Evolutionary conservation across 345 rosid genomes (phyloP), one percentile per base, ranked within the genome.

Genomic region (Orychophragmus violaceus): DNA sequence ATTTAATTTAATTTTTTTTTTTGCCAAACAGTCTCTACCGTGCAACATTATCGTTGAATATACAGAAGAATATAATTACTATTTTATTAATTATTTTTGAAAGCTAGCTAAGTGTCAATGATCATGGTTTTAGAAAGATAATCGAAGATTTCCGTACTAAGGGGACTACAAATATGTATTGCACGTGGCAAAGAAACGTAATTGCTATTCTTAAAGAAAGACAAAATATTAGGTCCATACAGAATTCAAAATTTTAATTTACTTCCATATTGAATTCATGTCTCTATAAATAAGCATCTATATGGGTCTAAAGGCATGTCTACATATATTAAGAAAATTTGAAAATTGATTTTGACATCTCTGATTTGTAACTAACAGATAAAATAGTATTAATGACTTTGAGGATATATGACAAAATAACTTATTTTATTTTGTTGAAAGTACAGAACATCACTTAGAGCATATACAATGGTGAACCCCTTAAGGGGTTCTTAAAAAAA

Each of bases 71-170:
- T 49, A 17, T 29, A 16, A 24, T 37, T 1, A 59, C 1, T 53
- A 41, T 52, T 42, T 23, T 46, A 21, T 60, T 39, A 29, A 4
- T 11, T 24, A n/a, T 63, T 63, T n/a, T 58, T 57, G 59, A 72
- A 64, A 48, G 66, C 48, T 72, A 64, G 66, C 60, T 49, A 64
- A 64, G 53, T 64, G 28, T 64, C 66, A 29, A 64, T 64, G 45
- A 58, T 56, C 64, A n/a, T 5, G 3, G 5, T 55, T 71, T 64
- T 3, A 55, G 18, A 70, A 59, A 64, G n/a, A 56, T 46, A 36
- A 57, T 64, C 25, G 33, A 64, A 71, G 35, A 45, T 64, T 52
- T 72, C 61, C 76, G 76, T 58, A 64, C 76, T 46, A 27, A n/a
- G 76, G 76, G 70, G 65, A 46, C 54, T 64, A 56, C 59, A 48